Evolutionary conservation across 305 asterid genomes (phyloP), one percentile per base, ranked within the genome.

Genomic region (Fraxinus dipetala): DNA sequence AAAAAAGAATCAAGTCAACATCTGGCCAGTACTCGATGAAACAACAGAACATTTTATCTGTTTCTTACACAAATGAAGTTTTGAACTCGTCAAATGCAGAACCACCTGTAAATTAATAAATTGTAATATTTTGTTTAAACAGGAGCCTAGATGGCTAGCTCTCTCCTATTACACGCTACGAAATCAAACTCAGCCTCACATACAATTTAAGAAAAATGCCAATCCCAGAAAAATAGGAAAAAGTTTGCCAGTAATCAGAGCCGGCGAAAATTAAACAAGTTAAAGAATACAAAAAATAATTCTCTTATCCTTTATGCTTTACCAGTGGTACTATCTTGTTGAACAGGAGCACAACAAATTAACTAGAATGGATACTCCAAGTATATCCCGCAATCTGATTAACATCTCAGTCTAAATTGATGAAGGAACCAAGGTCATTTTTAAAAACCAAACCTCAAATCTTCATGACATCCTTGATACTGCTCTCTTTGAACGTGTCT

Each of bases 371-470:
- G 85, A 88, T 84, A 87, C 81, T 83, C 83, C 84, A 83, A 86
- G 88, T 88, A 89, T 88, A 87, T 87, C 89, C 89, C 89, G 89
- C 88, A 84, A 83, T 84, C 89, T 85, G 87, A 87, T 90, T 83
- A 85, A 87, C 94, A 85, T 86, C 94, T 90, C 91, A 85, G 88
- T 80, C 87, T 78, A 89, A 87, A 84, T 84, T 43, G 86, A 86
- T 72, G 78, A 81, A 74, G 75, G 87, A 88, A 80, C 92, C 92
- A 89, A 89, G 79, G 84, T 88, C 86, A 85, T 87, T 79, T 83
- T 79, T 48, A 76, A 87, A 82, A 87, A 86, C 78, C 87, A 87
- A 85, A 87, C 89, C 85, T 89, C 89, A 85, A 86, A 82, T 89
- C 86, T 86, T 83, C 73, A 83, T 82, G 88, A 86, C 84, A 89